Base-by-base conservation (phyloP, 306 rosid species). In the Malus sylvestris region DNA sequence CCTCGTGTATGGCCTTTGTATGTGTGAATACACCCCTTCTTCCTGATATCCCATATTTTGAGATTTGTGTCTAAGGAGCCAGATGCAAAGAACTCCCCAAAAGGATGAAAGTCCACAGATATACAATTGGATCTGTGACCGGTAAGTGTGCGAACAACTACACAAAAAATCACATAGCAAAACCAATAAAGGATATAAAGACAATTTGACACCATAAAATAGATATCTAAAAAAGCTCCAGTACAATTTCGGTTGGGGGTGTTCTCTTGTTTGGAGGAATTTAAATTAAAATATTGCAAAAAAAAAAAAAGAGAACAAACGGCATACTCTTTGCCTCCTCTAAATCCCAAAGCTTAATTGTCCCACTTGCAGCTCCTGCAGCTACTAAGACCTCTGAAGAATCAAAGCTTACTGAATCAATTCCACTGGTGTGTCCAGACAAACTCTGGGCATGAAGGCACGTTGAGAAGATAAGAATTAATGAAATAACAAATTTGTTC, bases 1-100 rank as follows among this genome's bases (percentile, higher is more conserved):
- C 99, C 99, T 79, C 99, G 91, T 61, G 99, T 95, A 79, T 95
- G 99, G 72, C 99, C 98, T 78, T 95, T 95, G 96, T 95, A 95
- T 10, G 99, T 95, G 84, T 95, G 99, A 75, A 95, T 95, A 85
- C 98, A 95, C 74, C 97, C 98, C 83, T 95, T 95, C 95, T 92
- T 95, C 85, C 99, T 88, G 78, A 95, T 95, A 77, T 95, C 99
- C 99, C 99, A 95, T 84, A 95, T 95, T 85, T 95, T 95, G 77
- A 95, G 93, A 91, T 95, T 95, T 11, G 99, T 95, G 78, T 95
- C 99, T 72, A 89, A 78, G 33, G 99, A 95, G 53, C 99, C 99
- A 58, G 99, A 95, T 64, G 99, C 99, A 87, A 95, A 95, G 83
- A 95, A 95, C 86, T 95, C 99, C 68, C 99, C 99, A 70, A 95